Conservation (phyloP, 1,284 basidiomycete species). For the Cryptococcus jaspeensis region DNA sequence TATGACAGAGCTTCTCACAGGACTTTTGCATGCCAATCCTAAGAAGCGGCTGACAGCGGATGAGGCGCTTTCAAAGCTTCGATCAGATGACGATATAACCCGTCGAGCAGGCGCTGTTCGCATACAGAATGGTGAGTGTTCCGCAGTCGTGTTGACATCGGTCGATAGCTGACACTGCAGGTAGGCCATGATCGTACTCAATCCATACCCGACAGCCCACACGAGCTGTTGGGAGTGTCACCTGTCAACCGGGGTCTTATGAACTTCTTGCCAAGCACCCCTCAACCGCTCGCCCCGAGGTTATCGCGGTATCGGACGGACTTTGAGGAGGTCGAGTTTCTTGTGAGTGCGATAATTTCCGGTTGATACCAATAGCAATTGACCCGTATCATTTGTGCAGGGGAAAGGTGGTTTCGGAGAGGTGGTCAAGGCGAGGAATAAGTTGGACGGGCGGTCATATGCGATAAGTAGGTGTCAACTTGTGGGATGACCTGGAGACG, state of each 20-base stretch:
- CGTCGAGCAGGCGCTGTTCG: constrained; percentile 7
- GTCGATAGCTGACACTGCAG: not conserved
- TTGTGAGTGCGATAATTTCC: constrained; percentile 27
- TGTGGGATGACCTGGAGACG: not conserved
- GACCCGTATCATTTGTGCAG: constrained; percentile 46
- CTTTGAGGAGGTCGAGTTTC: constrained; percentile 52
- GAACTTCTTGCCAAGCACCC: constrained; percentile 27
- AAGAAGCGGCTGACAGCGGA: constrained; percentile 48
- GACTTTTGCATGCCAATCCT: constrained; percentile 37
- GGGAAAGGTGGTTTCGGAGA: constrained; percentile 91
- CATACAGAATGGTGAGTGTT: constrained; percentile 7
- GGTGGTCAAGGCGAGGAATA: constrained; percentile 90
- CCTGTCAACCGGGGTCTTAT: constrained; percentile 23
- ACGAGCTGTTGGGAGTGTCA: constrained; percentile 29
- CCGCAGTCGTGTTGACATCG: not conserved
- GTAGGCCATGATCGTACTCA: constrained; percentile 4
- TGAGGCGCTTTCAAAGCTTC: constrained; percentile 36
- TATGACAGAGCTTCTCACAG: constrained; percentile 34
- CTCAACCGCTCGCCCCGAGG: constrained; percentile 16
- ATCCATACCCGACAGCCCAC: constrained; percentile 12
- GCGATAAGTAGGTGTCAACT: constrained; percentile 57
- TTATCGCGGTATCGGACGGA: constrained; percentile 48
- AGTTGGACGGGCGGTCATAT: constrained; percentile 55
- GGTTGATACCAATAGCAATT: not conserved
- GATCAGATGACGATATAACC: constrained; percentile 29